A percentile compares a stretch with the other conserved stretches of the same genome.
These are phyloP conservation scores for Aspergillus quadricinctus DNA, from an alignment of 2,329 filamentous ascomycete genomes.

Conservation along the genomic window DNA sequence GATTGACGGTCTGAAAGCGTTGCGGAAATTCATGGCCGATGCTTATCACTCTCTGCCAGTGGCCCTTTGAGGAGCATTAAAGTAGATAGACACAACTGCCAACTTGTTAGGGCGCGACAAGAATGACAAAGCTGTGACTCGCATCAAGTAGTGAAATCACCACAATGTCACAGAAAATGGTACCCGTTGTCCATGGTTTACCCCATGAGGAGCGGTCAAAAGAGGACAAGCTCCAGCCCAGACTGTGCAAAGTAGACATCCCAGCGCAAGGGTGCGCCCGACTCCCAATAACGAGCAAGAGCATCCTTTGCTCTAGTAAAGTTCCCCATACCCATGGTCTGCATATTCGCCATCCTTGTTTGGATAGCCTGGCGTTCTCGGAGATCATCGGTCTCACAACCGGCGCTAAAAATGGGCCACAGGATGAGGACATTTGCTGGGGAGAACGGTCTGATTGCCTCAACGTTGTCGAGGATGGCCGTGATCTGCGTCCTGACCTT, in stretches of 20 bases:
- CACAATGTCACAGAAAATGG: not conserved
- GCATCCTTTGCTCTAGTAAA: slow-evolving; percentile 21
- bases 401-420: slow-evolving; percentile 31
- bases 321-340: slow-evolving; percentile 25
- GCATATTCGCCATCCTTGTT: slow-evolving; percentile 25
- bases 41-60: slow-evolving; percentile 46
- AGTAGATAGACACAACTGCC: not conserved
- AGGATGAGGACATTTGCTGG: slow-evolving; percentile 25
- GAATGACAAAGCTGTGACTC: not conserved
- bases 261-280: slow-evolving; percentile 14
- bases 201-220: slow-evolving; percentile 6
- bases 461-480: slow-evolving; percentile 16
- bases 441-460: slow-evolving; percentile 17
- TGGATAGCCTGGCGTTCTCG: slow-evolving; percentile 17
- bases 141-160: not conserved
- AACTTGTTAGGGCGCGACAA: too few species aligned
- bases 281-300: slow-evolving; percentile 20
- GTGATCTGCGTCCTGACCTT: slow-evolving; percentile 17
- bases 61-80: not conserved
- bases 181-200: not conserved
- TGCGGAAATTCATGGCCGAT: slow-evolving; percentile 50
- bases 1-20: slow-evolving; percentile 56
- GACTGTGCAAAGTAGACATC: slow-evolving; percentile 17
- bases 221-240: slow-evolving; percentile 22
- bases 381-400: slow-evolving; percentile 22